These are phyloP conservation scores for Cairneyella variabilis DNA, from an alignment of 495 filamentous ascomycete genomes.

Conservation along the genomic window DNA sequence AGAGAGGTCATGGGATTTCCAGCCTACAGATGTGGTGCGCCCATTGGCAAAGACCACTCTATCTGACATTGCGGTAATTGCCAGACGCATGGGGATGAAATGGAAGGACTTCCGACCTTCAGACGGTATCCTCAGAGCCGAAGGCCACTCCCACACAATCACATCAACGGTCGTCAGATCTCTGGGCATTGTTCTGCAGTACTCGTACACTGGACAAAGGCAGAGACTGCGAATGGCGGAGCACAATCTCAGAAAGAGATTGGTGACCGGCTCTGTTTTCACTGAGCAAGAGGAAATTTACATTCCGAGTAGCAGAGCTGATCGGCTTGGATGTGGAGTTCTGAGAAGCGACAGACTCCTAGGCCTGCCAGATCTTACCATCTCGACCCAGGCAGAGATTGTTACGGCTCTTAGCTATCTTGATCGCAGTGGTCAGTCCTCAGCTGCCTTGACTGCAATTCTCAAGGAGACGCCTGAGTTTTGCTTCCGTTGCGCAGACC, in stretches of 20 bases:
- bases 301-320: conserved; percentile 6
- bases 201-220: conserved; percentile 11
- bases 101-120: conserved; percentile 32
- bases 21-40: conserved; percentile 30
- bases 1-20: conserved; percentile 34
- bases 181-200: conserved; percentile 29
- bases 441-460: not conserved
- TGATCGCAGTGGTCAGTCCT: conserved; percentile 8
- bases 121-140: conserved; percentile 29
- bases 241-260: conserved; percentile 5
- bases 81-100: conserved; percentile 31
- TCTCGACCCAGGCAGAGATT: conserved; percentile 16
- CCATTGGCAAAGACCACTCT: conserved; percentile 28
- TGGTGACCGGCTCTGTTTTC: conserved; percentile 6
- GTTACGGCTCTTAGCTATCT: conserved; percentile 8
- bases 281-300: conserved; percentile 16
- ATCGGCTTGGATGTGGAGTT: conserved; percentile 16
- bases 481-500: conserved; percentile 9
- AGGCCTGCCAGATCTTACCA: conserved; percentile 9
- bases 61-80: conserved; percentile 29
- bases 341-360: not conserved
- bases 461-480: conserved; percentile 13
- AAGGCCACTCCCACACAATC: conserved; percentile 30
- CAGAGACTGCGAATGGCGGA: conserved; percentile 1
- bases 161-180: conserved; percentile 28